Percentiles rank a stretch among this genome's conserved stretches.
These are phyloP conservation scores for Myotisia sp. DNA, from an alignment of 2,329 filamentous ascomycete species.

Conservation along the genomic window DNA sequence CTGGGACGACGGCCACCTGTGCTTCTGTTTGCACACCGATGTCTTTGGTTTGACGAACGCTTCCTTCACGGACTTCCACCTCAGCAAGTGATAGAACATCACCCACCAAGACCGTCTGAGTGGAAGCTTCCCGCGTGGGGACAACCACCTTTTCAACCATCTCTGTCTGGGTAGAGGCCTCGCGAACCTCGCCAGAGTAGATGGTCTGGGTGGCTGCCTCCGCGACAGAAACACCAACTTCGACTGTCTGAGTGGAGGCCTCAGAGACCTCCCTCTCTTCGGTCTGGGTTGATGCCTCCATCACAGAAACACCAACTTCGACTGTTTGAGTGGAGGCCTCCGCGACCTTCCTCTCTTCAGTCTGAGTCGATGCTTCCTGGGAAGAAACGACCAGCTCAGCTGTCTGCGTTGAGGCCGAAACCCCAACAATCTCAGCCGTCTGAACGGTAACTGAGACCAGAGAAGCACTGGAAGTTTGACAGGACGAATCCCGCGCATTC, in stretches of 20 bases:
- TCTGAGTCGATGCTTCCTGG: slow-evolving; percentile 1
- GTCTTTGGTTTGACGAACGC: slow-evolving; percentile 5
- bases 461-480: slow-evolving; percentile 2
- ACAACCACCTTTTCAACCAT: no score
- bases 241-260: slow-evolving; percentile 7
- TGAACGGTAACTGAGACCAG: slow-evolving; percentile 4
- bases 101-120: slow-evolving; percentile 4
- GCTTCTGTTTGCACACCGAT: slow-evolving; percentile 9
- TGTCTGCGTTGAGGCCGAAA: slow-evolving; percentile 8
- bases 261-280: slow-evolving; percentile 3
- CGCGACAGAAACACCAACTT: slow-evolving; percentile 1
- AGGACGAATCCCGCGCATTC: slow-evolving; percentile 5
- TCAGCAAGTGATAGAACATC: slow-evolving; percentile 4
- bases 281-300: slow-evolving; percentile 4
- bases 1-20: slow-evolving; percentile 5
- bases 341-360: slow-evolving; percentile 3
- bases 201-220: slow-evolving; percentile 3
- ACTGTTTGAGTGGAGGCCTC: slow-evolving; percentile 7
- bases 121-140: no score
- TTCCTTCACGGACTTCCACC: slow-evolving; percentile 5
- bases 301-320: background rate
- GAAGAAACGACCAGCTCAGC: slow-evolving; percentile 1
- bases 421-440: slow-evolving; percentile 5
- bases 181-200: slow-evolving; percentile 2
- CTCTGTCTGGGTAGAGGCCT: slow-evolving; percentile 9